Conservation (phyloP, 257 asterid genomes). For the Solanum acaule region DNA sequence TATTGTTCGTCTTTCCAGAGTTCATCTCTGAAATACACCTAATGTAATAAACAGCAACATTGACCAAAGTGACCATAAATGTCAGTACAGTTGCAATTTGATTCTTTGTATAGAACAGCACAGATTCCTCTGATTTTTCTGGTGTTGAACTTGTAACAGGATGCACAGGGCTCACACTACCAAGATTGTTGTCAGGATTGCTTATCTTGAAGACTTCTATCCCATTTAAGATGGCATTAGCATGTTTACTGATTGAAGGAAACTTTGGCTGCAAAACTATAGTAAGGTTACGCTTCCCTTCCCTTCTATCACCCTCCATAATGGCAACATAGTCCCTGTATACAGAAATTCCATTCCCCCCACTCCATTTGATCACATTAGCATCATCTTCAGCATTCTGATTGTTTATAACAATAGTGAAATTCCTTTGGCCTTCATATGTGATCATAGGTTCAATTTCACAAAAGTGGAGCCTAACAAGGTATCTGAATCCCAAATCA, state of each 20-base stretch:
- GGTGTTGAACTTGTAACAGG: not conserved
- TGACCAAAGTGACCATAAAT: slow-evolving; percentile 24
- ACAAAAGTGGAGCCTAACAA: slow-evolving; percentile 54
- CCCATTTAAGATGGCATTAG: slow-evolving; percentile 27
- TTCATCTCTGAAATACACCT: slow-evolving; percentile 23
- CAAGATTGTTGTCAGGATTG: slow-evolving; percentile 63
- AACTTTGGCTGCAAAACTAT: slow-evolving; percentile 30
- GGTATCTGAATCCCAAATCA: slow-evolving; percentile 52
- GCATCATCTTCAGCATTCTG: slow-evolving; percentile 31
- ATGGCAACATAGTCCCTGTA: slow-evolving; percentile 45
- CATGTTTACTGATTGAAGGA: not conserved
- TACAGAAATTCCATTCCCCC: slow-evolving; percentile 20
- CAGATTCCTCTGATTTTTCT: not conserved
- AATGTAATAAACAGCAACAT: slow-evolving; percentile 29
- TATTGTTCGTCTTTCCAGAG: slow-evolving; percentile 15
- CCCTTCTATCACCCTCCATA: slow-evolving; percentile 53
- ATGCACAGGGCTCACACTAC: slow-evolving; percentile 11
- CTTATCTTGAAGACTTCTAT: slow-evolving; percentile 58
- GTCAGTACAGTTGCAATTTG: slow-evolving; percentile 21
- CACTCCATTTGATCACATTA: slow-evolving; percentile 26
- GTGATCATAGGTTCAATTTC: slow-evolving; percentile 18
- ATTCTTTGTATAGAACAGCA: slow-evolving; percentile 10
- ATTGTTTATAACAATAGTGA: slow-evolving; percentile 35
- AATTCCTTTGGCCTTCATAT: slow-evolving; percentile 12
- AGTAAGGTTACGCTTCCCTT: slow-evolving; percentile 24